These are phyloP conservation scores for Tinospora cordifolia DNA, from an alignment of 164 flowering plant species.

Conservation along the genomic window DNA sequence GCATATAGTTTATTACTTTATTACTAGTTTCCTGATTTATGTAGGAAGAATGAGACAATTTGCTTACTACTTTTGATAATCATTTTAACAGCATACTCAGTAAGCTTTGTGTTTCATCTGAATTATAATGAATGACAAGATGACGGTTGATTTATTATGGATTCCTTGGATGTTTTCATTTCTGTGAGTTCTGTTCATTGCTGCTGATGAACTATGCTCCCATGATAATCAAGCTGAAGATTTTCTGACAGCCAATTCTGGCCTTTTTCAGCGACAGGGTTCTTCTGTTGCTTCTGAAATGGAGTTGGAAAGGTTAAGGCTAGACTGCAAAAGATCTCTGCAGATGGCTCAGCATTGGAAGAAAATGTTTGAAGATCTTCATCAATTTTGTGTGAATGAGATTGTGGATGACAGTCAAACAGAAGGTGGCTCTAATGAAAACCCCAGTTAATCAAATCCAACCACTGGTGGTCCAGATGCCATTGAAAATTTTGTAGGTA, in stretches of 20 bases:
- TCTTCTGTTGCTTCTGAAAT: constrained; percentile 55
- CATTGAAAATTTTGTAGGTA: constrained; percentile 2
- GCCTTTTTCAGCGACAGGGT: constrained; percentile 49
- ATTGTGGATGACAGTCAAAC: constrained; percentile 32
- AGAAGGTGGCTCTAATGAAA: constrained; percentile 6
- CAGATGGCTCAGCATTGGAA: constrained; percentile 60
- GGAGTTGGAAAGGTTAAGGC: constrained; percentile 60
- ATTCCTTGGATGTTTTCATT: too few species aligned
- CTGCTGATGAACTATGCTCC: too few species aligned
- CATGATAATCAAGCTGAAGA: too few species aligned
- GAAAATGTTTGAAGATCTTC: constrained; percentile 54
- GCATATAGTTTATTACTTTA: too few species aligned
- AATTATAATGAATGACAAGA: too few species aligned
- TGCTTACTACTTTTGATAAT: too few species aligned
- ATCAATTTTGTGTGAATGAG: constrained; percentile 49
- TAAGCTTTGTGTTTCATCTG: too few species aligned
- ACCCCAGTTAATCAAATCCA: constrained; percentile 3
- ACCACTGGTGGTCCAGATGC: background rate
- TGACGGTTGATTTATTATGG: too few species aligned
- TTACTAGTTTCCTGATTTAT: too few species aligned
- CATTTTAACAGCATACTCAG: too few species aligned
- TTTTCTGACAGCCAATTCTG: background rate
- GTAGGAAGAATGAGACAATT: too few species aligned
- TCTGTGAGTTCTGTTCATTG: too few species aligned
- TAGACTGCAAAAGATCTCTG: constrained; percentile 38